These are phyloP conservation scores for Eucalyptus cloeziana DNA, from an alignment of 345 rosid species.

Conservation along the genomic window DNA sequence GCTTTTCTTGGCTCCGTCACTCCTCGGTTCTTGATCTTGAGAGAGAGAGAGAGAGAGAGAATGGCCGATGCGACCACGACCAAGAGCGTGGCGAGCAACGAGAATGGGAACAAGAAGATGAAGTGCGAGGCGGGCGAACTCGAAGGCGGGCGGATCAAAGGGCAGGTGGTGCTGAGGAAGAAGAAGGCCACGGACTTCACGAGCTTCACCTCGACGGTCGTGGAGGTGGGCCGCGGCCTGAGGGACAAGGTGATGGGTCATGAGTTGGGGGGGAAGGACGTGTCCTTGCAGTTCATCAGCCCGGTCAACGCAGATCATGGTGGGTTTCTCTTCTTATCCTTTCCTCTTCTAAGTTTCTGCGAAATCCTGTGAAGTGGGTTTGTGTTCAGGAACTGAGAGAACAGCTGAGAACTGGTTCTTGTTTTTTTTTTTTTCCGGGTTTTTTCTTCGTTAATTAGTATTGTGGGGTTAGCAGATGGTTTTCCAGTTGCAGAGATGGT, in stretches of 20 bases:
- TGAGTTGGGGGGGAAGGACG: not conserved
- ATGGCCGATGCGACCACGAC: not conserved
- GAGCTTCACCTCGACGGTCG: not conserved
- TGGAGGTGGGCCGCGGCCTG: not conserved
- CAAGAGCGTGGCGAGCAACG: not conserved
- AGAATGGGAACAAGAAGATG: conserved; percentile 7
- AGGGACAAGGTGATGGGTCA: not conserved
- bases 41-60: not conserved
- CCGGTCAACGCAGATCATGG: not conserved
- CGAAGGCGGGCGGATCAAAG: not conserved
- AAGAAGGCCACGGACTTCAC: not conserved
- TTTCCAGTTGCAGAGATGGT: not conserved
- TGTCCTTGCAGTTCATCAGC: conserved; percentile 5
- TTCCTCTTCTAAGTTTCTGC: not conserved
- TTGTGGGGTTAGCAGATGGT: not conserved
- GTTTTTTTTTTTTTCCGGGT: not conserved
- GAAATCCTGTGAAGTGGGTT: not conserved
- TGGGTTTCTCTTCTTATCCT: not conserved
- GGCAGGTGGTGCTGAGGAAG: not conserved
- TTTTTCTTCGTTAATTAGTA: not conserved
- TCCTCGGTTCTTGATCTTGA: not conserved
- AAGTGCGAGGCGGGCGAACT: not conserved
- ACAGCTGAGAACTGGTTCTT: not conserved
- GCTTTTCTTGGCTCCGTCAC: not conserved
- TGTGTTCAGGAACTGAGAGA: not conserved